Percentiles rank a stretch among this genome's conserved stretches.
phyloP scores from a whole-genome alignment of 202 grass and related monocot species.

The Tripidium arundinaceum region DNA sequence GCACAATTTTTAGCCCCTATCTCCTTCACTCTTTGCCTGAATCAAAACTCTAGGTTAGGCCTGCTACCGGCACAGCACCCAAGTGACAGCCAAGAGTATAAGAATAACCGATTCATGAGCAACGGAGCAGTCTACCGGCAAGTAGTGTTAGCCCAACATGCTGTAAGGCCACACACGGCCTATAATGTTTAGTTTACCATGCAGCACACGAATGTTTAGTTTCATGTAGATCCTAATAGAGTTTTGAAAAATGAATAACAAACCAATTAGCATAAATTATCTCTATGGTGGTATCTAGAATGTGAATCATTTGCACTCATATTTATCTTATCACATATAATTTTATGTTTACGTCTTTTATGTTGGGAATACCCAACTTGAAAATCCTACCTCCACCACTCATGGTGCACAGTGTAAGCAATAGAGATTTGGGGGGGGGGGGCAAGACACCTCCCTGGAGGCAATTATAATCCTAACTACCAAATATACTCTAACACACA shows the following conservation, averaged over 20 bases:
- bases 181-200: neutral
- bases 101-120: neutral
- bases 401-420: neutral
- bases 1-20: neutral
- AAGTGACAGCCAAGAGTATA: neutral
- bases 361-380: neutral
- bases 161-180: neutral
- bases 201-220: neutral
- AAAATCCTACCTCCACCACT: neutral
- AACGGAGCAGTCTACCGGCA: neutral
- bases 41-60: neutral
- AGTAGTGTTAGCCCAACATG: neutral
- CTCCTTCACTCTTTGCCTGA: neutral
- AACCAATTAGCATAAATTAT: neutral
- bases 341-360: neutral
- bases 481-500: neutral
- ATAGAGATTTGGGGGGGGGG: too few species aligned
- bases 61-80: neutral
- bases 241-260: neutral
- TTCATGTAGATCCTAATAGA: neutral
- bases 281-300: neutral
- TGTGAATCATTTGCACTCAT: neutral
- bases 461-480: neutral
- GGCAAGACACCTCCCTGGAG: neutral
- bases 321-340: neutral